phyloP scores from a whole-genome alignment of 805 yeast species.

The Blastobotrys muscicola region DNA sequence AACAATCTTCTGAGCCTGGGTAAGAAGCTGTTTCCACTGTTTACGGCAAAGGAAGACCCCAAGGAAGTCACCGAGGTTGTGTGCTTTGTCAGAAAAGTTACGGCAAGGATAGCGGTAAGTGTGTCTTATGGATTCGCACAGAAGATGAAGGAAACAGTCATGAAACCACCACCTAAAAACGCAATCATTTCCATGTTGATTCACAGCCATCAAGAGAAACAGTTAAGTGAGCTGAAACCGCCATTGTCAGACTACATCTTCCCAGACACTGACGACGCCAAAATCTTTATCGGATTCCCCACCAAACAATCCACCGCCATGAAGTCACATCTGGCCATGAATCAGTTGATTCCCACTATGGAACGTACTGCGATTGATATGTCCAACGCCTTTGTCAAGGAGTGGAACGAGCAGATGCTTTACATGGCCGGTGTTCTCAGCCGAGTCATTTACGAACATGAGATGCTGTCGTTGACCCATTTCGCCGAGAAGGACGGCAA shows the following conservation, averaged over 20 bases:
- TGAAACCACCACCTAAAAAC: slow-evolving; percentile 33
- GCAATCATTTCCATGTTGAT: slow-evolving; percentile 27
- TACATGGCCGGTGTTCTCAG: slow-evolving; percentile 30
- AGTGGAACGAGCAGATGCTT: slow-evolving; percentile 32
- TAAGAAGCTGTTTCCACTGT: slow-evolving; percentile 20
- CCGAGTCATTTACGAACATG: slow-evolving; percentile 29
- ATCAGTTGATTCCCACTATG: slow-evolving; percentile 35
- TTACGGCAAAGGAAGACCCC: slow-evolving; percentile 25
- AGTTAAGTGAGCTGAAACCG: slow-evolving; percentile 23
- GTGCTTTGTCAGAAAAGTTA: slow-evolving; percentile 24
- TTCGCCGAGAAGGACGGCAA: too few relatives aligned
- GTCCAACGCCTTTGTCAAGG: slow-evolving; percentile 31
- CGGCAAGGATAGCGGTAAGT: slow-evolving; percentile 24
- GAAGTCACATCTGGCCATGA: slow-evolving; percentile 29
- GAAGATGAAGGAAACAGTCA: slow-evolving; percentile 28
- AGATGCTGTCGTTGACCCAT: slow-evolving; percentile 14
- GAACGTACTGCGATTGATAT: slow-evolving; percentile 35
- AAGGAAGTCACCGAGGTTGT: slow-evolving; percentile 22
- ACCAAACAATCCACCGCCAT: slow-evolving; percentile 33
- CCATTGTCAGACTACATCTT: slow-evolving; percentile 29
- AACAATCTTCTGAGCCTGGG: slow-evolving; percentile 25
- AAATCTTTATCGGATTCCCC: slow-evolving; percentile 33
- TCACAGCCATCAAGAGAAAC: slow-evolving; percentile 21
- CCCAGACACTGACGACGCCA: slow-evolving; percentile 30
- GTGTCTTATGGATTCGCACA: slow-evolving; percentile 24